Evolutionary conservation across 768 basidiomycete species (phyloP), one percentile per base, ranked within the genome.

Genomic region (Mycena vulgaris): DNA sequence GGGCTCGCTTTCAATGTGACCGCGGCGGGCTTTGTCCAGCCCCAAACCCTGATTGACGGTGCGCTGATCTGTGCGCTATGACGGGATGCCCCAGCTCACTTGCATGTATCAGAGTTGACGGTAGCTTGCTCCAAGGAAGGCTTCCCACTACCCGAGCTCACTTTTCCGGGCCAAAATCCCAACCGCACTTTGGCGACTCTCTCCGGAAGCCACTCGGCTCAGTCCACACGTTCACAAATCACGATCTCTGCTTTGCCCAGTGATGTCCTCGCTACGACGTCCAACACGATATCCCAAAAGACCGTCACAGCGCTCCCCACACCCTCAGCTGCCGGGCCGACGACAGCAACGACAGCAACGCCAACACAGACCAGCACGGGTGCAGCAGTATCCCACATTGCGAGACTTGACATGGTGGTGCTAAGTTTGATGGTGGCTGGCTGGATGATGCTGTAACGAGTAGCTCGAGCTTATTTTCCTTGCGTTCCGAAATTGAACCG

Each of bases 41-140:
- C 78, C 0, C 86, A 87, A 59, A 47, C 28, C 1, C 59, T 74
- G 31, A 69, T 87, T 31, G 81, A 86, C 66, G 56, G 86, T 85
- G 66, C 69, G 82, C n/a, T 37, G 10, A 39, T 51, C 8, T 17
- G n/a, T 8, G 13, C 16, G 63, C n/a, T 23, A 40, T 48, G 42
- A 14, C 19, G 17, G 28, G 11, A 55, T 30, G 8, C 10, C 31
- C 7, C 25, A 48, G 14, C 14, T 63, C 25, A 56, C 17, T 3
- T 25, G 35, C 17, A 35, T 35, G 5, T 27, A 19, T 7, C 23
- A 74, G 72, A 21, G 23, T 33, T 74, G 16, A 63, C 62, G n/a
- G 21, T 74, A 13, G 45, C 28, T 3, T 74, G 73, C 59, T 65
- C 66, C 28, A 23, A 47, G 8, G 40, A 35, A 14, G 73, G 73